Evolutionary conservation across 495 filamentous ascomycete species (phyloP).

Genomic region (Glonium stellatum): DNA sequence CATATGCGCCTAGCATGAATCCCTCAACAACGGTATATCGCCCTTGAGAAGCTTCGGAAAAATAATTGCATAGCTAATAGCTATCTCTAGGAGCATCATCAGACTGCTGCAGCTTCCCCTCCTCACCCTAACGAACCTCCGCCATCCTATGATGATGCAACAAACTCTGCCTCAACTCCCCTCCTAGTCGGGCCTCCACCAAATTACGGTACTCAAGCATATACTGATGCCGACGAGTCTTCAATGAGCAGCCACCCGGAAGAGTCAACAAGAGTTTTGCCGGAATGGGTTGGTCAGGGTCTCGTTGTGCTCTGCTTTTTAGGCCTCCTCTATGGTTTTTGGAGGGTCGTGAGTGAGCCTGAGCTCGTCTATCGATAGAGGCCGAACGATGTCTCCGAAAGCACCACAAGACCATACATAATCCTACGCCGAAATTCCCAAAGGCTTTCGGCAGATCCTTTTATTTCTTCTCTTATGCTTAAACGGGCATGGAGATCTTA

Average conservation of each 20-base stretch:
- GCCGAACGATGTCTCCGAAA: background rate
- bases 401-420: background rate
- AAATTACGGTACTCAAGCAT: constrained; percentile 18
- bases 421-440: too few species aligned
- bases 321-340: constrained; percentile 21
- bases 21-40: background rate
- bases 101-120: background rate
- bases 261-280: constrained; percentile 5
- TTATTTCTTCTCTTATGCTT: too few species aligned
- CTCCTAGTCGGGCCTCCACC: constrained; percentile 22
- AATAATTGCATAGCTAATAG: background rate
- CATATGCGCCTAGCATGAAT: background rate
- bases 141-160: constrained; percentile 22
- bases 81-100: background rate
- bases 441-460: too few species aligned
- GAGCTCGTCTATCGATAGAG: constrained; percentile 1
- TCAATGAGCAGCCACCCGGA: constrained; percentile 19
- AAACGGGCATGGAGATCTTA: too few species aligned
- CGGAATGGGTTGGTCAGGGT: constrained; percentile 22
- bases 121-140: background rate
- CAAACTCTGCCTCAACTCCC: constrained; percentile 12
- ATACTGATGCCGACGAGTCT: constrained; percentile 14
- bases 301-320: constrained; percentile 22
- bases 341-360: constrained; percentile 14
- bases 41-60: background rate